Conservation (phyloP, 1,284 basidiomycete species). For the Heterobasidion irregulare region DNA sequence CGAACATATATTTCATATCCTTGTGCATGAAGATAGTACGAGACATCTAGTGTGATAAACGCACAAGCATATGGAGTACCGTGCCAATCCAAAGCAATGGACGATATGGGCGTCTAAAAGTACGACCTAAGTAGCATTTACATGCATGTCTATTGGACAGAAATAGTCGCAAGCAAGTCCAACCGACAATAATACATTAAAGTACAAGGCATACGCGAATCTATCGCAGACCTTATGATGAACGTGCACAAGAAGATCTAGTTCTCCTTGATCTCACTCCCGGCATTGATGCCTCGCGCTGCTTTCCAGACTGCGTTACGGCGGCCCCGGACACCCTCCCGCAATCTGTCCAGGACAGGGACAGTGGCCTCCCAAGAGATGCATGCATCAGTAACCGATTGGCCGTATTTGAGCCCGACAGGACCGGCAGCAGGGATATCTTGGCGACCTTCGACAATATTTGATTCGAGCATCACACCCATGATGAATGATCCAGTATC, state of each 20-base stretch:
- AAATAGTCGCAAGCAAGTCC: not conserved
- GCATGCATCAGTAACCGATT: constrained; percentile 87
- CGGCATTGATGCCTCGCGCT: constrained; percentile 7
- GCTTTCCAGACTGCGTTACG: constrained; percentile 35
- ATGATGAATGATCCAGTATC: constrained; percentile 77
- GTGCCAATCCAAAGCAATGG: no score
- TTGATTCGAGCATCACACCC: constrained; percentile 97
- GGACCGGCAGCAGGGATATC: constrained; percentile 78
- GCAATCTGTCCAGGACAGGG: constrained; percentile 70
- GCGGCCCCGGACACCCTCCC: constrained; percentile 74
- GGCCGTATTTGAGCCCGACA: constrained; percentile 77
- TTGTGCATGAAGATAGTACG: no score
- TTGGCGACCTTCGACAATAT: constrained; percentile 86
- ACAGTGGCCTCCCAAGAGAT: constrained; percentile 86
- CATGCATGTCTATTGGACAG: no score
- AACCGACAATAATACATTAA: not conserved
- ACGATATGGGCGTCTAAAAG: no score
- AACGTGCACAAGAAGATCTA: not conserved
- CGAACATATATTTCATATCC: no score
- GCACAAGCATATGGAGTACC: no score
- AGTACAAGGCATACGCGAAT: not conserved
- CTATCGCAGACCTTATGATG: not conserved
- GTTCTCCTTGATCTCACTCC: not conserved
- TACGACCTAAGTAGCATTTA: no score
- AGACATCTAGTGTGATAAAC: no score